Percentiles rank a stretch among this genome's conserved stretches.
These are phyloP conservation scores for Iberis pinnata DNA, from an alignment of 345 rosid genomes.

Conservation along the genomic window DNA sequence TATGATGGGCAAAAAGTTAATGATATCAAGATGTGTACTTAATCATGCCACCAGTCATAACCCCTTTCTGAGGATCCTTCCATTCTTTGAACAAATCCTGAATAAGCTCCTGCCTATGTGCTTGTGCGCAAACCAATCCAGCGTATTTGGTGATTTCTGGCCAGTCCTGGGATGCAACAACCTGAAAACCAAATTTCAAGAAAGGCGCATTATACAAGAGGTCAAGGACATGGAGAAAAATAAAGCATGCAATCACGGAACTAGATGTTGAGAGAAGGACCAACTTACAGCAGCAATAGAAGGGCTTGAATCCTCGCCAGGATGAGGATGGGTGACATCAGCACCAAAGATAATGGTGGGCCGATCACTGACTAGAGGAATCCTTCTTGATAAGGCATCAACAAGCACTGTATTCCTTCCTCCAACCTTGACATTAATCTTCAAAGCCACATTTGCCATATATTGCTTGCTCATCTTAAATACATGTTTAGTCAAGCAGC, in stretches of 20 bases:
- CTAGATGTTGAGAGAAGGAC: background rate
- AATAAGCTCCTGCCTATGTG: conserved; percentile 97
- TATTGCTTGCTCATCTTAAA: conserved; percentile 83
- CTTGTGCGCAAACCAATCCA: conserved; percentile 96
- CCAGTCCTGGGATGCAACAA: conserved; percentile 99
- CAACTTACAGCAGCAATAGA: conserved; percentile 89
- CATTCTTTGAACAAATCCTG: conserved; percentile 89
- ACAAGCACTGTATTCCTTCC: conserved; percentile 95
- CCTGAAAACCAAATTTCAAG: conserved; percentile 39
- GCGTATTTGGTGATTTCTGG: conserved; percentile 98
- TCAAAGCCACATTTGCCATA: conserved; percentile 86
- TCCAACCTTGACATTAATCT: conserved; percentile 97
- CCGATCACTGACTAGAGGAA: conserved; percentile 88
- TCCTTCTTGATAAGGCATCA: conserved; percentile 84
- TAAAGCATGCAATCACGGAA: background rate
- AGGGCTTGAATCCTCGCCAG: conserved; percentile 99
- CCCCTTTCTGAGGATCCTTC: conserved; percentile 92
- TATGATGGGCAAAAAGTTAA: background rate
- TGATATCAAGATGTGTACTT: conserved; percentile 45
- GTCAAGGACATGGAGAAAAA: background rate
- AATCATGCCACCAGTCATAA: conserved; percentile 95
- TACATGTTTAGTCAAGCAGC: conserved; percentile 90
- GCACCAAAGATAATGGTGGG: conserved; percentile 99
- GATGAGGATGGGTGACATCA: conserved; percentile 99
- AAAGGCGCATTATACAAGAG: background rate